phyloP scores from a whole-genome alignment of 2,329 filamentous ascomycete genomes.

The Colletotrichum sublineola region DNA sequence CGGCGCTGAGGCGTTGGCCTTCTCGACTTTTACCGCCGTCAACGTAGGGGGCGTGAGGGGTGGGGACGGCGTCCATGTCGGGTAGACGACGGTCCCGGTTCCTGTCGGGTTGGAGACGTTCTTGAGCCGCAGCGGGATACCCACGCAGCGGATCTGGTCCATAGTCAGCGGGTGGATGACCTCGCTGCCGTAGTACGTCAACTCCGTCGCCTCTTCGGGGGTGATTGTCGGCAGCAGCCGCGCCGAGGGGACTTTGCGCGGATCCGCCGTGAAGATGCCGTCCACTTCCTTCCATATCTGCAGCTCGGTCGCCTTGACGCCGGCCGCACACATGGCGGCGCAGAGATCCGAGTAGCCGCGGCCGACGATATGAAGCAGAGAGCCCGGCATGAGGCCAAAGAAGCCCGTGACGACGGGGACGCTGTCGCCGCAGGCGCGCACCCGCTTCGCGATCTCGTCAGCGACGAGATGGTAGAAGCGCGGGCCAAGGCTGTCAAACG shows the following conservation, averaged over 20 bases:
- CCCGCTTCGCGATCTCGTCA: slow-evolving; percentile 71
- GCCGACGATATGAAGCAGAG: slow-evolving; percentile 87
- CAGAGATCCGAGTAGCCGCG: slow-evolving; percentile 97
- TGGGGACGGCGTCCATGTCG: slow-evolving; percentile 71
- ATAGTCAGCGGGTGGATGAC: slow-evolving; percentile 99
- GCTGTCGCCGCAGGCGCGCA: slow-evolving; percentile 68
- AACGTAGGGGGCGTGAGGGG: slow-evolving; percentile 69
- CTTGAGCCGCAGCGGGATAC: slow-evolving; percentile 88
- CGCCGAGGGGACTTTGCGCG: slow-evolving; percentile 91
- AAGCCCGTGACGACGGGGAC: slow-evolving; percentile 92
- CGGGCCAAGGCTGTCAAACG: slow-evolving; percentile 71
- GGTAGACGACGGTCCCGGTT: slow-evolving; percentile 84
- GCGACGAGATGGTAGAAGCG: slow-evolving; percentile 78
- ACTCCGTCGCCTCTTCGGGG: slow-evolving; percentile 91
- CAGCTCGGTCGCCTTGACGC: slow-evolving; percentile 84
- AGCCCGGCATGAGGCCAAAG: slow-evolving; percentile 93
- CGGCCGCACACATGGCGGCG: slow-evolving; percentile 90
- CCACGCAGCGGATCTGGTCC: slow-evolving; percentile 92
- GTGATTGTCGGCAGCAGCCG: slow-evolving; percentile 87
- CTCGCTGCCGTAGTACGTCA: slow-evolving; percentile 94
- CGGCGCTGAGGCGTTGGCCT: slow-evolving; percentile 61
- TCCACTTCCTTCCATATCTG: slow-evolving; percentile 99
- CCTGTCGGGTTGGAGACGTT: slow-evolving; percentile 89
- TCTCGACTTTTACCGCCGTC: slow-evolving; percentile 50
- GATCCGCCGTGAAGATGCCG: slow-evolving; percentile 88